Conservation (phyloP, 495 filamentous ascomycete genomes). For the Terfezia claveryi region DNA sequence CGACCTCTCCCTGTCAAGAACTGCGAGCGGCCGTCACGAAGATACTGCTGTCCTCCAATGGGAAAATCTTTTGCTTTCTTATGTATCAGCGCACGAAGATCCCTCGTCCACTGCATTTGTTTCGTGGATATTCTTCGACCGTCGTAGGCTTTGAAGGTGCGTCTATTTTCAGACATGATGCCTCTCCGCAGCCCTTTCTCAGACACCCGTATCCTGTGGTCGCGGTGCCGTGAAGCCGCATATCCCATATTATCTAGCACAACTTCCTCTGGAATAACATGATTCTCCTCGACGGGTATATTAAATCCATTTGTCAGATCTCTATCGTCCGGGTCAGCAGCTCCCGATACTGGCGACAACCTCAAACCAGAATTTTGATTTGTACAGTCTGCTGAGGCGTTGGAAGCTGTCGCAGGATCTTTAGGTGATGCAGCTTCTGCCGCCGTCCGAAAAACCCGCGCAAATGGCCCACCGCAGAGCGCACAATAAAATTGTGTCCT, state of each 20-base stretch:
- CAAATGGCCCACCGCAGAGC: slow-evolving; percentile 21
- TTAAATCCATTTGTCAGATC: slow-evolving; percentile 14
- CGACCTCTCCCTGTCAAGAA: slow-evolving; percentile 19
- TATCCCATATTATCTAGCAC: slow-evolving; percentile 14
- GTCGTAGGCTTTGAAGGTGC: slow-evolving; percentile 15
- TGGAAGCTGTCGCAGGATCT: background rate
- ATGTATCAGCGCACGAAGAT: slow-evolving; percentile 19
- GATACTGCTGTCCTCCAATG: slow-evolving; percentile 6
- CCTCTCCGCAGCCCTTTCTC: slow-evolving; percentile 10
- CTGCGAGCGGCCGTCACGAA: slow-evolving; percentile 1
- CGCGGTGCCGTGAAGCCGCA: slow-evolving; percentile 10
- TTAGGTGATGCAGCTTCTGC: slow-evolving; percentile 5
- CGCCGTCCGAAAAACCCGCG: slow-evolving; percentile 18
- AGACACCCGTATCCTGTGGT: slow-evolving; percentile 10
- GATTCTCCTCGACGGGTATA: slow-evolving; percentile 10
- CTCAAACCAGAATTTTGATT: slow-evolving; percentile 1
- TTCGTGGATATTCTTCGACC: slow-evolving; percentile 12
- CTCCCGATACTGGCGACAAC: slow-evolving; percentile 3
- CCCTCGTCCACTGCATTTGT: slow-evolving; percentile 21
- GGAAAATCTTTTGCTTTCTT: slow-evolving; percentile 10
- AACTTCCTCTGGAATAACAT: slow-evolving; percentile 12
- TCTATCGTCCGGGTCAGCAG: background rate
- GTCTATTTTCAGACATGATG: slow-evolving; percentile 7
- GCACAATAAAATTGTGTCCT: slow-evolving; percentile 22
- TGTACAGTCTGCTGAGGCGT: background rate